Evolutionary conservation across 2,329 filamentous ascomycete species (phyloP).

Genomic region (Emericellopsis atlantica): DNA sequence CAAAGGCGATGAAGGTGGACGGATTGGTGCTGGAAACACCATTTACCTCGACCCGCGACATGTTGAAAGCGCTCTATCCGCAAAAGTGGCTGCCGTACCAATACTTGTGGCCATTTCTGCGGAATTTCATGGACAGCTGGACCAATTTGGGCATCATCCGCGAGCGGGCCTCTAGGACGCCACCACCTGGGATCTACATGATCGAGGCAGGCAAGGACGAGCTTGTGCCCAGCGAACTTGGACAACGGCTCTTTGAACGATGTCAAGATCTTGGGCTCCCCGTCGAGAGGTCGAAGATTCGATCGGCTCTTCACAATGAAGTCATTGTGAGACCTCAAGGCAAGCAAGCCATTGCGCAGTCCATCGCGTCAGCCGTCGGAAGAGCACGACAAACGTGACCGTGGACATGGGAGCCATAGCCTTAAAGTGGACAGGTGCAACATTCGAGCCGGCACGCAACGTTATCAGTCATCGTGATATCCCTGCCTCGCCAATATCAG

Average conservation of each 20-base stretch:
- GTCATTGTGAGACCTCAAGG: slow-evolving; percentile 33
- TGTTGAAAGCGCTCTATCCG: slow-evolving; percentile 62
- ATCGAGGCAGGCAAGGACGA: slow-evolving; percentile 46
- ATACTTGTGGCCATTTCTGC: slow-evolving; percentile 61
- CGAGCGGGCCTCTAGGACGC: slow-evolving; percentile 7
- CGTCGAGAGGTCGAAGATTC: slow-evolving; percentile 29
- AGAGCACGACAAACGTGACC: background rate
- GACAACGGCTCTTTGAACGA: slow-evolving; percentile 27
- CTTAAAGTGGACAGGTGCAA: background rate
- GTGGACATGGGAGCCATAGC: background rate
- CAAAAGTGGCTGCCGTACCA: slow-evolving; percentile 71
- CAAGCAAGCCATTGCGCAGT: slow-evolving; percentile 28
- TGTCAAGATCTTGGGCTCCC: slow-evolving; percentile 34
- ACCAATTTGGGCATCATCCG: slow-evolving; percentile 33
- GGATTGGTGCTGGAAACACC: slow-evolving; percentile 63
- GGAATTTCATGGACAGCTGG: slow-evolving; percentile 47
- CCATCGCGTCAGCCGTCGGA: slow-evolving; percentile 17
- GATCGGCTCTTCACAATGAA: slow-evolving; percentile 43
- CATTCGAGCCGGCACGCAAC: too few relatives aligned
- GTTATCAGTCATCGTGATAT: too few relatives aligned
- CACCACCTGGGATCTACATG: slow-evolving; percentile 29
- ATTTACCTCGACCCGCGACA: slow-evolving; percentile 56
- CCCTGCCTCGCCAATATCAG: background rate
- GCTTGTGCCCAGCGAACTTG: slow-evolving; percentile 40
- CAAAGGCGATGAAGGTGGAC: slow-evolving; percentile 20